A percentile compares a stretch with the other conserved stretches of the same genome.
phyloP scores from a whole-genome alignment of 192 early-diverging fungal genomes.

The Allomyces macrogynus region DNA sequence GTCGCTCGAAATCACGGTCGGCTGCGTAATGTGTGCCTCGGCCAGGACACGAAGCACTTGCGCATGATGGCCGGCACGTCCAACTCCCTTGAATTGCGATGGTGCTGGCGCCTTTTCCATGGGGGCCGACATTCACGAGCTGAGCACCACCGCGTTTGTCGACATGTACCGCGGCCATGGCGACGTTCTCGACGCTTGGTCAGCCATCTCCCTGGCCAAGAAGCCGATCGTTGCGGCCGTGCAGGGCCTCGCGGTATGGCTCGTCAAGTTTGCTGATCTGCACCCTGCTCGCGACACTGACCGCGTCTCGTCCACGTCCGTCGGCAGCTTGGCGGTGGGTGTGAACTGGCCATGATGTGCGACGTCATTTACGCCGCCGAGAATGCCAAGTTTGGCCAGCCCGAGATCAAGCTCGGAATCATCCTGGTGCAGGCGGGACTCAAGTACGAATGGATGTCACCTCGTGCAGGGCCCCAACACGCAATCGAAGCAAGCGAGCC shows the following conservation, averaged over 20 bases:
- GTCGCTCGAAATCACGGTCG: no score
- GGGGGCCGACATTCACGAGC: slow-evolving; percentile 98
- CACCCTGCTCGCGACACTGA: background rate
- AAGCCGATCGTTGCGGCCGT: slow-evolving; percentile 97
- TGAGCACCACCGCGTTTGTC: slow-evolving; percentile 71
- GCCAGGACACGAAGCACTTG: no score
- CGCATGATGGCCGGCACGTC: no score
- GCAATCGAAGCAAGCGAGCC: no score
- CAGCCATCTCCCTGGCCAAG: slow-evolving; percentile 63
- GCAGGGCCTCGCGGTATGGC: slow-evolving; percentile 77
- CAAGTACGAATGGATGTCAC: background rate
- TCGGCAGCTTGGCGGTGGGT: slow-evolving; percentile 76
- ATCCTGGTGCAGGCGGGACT: slow-evolving; percentile 47
- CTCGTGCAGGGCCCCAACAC: no score
- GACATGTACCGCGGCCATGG: slow-evolving; percentile 50
- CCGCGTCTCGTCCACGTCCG: no score
- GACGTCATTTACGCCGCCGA: slow-evolving; percentile 98
- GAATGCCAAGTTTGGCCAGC: slow-evolving; percentile 89
- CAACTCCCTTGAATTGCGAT: no score
- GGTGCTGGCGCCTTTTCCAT: no score
- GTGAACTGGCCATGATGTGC: slow-evolving; percentile 99
- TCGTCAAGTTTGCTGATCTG: background rate
- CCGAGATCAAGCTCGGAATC: slow-evolving; percentile 91
- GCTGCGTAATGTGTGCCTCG: no score
- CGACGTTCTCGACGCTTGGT: slow-evolving; percentile 90